Evolutionary conservation across 345 rosid species (phyloP).

Genomic region (Viola odorata): DNA sequence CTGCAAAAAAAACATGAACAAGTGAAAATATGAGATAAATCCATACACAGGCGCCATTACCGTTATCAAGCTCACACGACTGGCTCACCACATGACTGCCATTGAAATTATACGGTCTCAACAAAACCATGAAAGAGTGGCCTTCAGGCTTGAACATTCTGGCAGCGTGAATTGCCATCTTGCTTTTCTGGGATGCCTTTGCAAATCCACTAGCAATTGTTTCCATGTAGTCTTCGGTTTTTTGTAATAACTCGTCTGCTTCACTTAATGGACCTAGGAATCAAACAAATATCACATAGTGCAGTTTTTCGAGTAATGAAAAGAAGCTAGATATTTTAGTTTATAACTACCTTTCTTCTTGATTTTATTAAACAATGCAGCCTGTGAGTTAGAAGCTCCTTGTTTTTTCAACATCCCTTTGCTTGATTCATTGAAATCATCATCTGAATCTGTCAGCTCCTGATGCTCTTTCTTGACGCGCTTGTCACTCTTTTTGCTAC

Average conservation of each 20-base stretch:
- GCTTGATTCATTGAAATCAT: conserved; percentile 3
- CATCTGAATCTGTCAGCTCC: conserved; percentile 1
- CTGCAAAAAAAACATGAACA: conserved; percentile 7
- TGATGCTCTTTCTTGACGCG: conserved; percentile 14
- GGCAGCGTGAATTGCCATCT: conserved; percentile 31
- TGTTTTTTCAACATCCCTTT: background rate
- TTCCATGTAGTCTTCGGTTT: conserved; percentile 16
- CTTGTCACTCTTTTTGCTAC: conserved; percentile 9
- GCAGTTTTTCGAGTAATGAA: background rate
- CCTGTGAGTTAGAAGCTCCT: background rate
- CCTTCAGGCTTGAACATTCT: conserved; percentile 29
- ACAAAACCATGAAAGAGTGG: conserved; percentile 32
- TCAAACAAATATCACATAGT: background rate
- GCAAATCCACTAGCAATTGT: conserved; percentile 8
- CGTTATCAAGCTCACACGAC: background rate
- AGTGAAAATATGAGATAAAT: background rate
- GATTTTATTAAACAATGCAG: conserved; percentile 1
- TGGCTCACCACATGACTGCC: conserved; percentile 18
- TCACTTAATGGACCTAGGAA: conserved; percentile 2
- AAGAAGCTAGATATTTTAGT: background rate
- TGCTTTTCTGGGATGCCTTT: conserved; percentile 22
- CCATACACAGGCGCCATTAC: background rate
- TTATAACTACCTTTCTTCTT: conserved; percentile 8
- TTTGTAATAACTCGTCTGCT: conserved; percentile 1
- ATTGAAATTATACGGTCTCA: conserved; percentile 22